Conservation (phyloP, 2,329 filamentous ascomycete genomes). For the Alternaria ventricosa region DNA sequence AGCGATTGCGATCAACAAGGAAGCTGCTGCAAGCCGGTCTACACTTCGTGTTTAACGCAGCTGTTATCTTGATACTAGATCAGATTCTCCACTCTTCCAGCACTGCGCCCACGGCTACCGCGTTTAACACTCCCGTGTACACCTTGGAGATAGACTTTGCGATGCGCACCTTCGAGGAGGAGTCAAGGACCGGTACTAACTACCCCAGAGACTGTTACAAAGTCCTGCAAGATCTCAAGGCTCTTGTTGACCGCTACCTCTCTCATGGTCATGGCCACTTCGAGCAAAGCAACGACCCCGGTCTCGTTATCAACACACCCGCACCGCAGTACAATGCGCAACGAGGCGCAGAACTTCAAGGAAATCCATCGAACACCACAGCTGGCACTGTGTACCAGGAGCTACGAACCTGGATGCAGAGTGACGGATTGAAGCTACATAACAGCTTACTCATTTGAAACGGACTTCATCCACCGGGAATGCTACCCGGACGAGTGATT, state of each 20-base stretch:
- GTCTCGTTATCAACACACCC: not conserved
- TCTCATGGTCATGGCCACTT: constrained; percentile 2
- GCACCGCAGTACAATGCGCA: not conserved
- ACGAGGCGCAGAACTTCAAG: not conserved
- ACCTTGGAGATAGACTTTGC: constrained; percentile 27
- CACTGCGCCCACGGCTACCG: not conserved
- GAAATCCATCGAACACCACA: not conserved
- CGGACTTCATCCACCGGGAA: not conserved
- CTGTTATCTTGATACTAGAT: constrained; percentile 32
- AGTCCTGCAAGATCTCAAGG: constrained; percentile 32
- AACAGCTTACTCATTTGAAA: constrained; percentile 22
- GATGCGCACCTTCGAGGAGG: constrained; percentile 30
- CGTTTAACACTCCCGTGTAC: not conserved
- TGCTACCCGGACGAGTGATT: not conserved
- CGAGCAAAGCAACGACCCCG: not conserved
- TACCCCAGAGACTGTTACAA: constrained; percentile 33
- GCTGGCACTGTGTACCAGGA: constrained; percentile 19
- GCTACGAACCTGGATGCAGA: constrained; percentile 25
- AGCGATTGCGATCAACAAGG: constrained; percentile 14
- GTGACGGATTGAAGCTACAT: constrained; percentile 19
- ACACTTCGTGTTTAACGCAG: constrained; percentile 38
- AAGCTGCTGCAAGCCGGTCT: constrained; percentile 30
- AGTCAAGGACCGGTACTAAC: constrained; percentile 31
- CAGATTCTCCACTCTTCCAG: constrained; percentile 18
- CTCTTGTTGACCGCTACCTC: constrained; percentile 27